Evolutionary conservation across 495 filamentous ascomycete species (phyloP), one percentile per base, ranked within the genome.

Genomic region (Aspergillus egyptiacus): DNA sequence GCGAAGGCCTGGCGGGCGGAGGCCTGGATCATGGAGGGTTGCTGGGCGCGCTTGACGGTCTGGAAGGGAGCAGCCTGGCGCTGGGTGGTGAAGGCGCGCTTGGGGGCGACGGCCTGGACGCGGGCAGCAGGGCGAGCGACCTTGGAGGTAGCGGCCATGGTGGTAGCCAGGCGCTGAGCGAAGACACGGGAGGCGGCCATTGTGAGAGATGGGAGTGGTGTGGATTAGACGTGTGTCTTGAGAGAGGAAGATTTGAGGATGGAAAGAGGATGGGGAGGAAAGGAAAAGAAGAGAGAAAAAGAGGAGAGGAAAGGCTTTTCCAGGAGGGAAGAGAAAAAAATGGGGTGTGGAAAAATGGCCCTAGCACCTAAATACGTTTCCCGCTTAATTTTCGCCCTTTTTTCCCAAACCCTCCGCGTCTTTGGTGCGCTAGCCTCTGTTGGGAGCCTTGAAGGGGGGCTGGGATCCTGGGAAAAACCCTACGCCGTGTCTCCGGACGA

Each of bases 151-250:
- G 74, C 72, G 75, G 81, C 83, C 76, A 87, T 86, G 74, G 83
- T 77, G 70, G 83, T 75, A 74, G 83, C 79, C 83, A 86, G 72
- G 58, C 80, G 78, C 55, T 79, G 78, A 59, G 80, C 79, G 65
- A 86, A 82, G 66, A 86, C 76, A 72, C 82, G 81, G 68, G 80
- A 72, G 70, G 78, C 71, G 74, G 83, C 79, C 83, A 86, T 86
- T 83, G 76, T 82, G 75, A 36, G 20, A 56, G 55, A 56, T 30
- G 19, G 32, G 36, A 28, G 41, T 28, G 22, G 14, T 24, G 38
- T 28, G 38, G 23, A 41, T 28, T 22, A 15, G 30, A 24, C 4
- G 9, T 17, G 22, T 23, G 19, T 11, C 36, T n/a, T 13, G 15
- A 22, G 22, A 31, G 35, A 19, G 24, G 42, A 46, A 20, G 19